Conservation (phyloP, 306 rosid genomes). For the Vigna unguiculata region DNA sequence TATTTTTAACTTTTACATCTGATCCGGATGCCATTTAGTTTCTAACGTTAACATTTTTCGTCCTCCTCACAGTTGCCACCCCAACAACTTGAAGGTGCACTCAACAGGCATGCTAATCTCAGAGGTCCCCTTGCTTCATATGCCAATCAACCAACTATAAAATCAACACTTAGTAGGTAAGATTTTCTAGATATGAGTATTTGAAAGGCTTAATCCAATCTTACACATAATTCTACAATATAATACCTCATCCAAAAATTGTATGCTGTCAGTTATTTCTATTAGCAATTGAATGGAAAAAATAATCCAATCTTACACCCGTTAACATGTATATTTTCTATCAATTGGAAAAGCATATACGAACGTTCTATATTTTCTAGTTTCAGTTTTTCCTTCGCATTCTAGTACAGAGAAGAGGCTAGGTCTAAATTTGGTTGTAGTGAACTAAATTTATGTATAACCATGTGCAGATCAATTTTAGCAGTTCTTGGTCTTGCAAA, state of each 20-base stretch:
- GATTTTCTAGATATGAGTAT: constrained; percentile 36
- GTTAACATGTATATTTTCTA: neutral
- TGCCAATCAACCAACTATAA: constrained; percentile 80
- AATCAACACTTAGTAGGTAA: constrained; percentile 81
- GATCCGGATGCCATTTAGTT: neutral
- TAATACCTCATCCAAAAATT: neutral
- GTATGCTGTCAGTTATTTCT: neutral
- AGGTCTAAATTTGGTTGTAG: constrained; percentile 11
- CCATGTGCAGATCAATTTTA: constrained; percentile 68
- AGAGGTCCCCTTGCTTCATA: constrained; percentile 78
- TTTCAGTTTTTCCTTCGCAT: neutral
- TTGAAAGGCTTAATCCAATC: neutral
- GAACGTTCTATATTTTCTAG: neutral
- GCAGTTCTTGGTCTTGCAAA: constrained; percentile 75
- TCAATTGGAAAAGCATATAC: neutral
- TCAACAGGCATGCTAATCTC: constrained; percentile 79
- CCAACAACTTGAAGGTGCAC: constrained; percentile 85
- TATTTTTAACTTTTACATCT: neutral
- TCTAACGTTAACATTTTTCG: neutral
- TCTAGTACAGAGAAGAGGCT: constrained; percentile 7
- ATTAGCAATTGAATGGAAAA: neutral
- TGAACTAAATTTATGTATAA: constrained; percentile 26
- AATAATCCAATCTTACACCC: neutral
- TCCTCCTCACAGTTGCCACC: constrained; percentile 79
- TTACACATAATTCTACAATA: neutral